phyloP scores from a whole-genome alignment of 169 alveolate genomes.

The Cryptosporidium bovis region DNA sequence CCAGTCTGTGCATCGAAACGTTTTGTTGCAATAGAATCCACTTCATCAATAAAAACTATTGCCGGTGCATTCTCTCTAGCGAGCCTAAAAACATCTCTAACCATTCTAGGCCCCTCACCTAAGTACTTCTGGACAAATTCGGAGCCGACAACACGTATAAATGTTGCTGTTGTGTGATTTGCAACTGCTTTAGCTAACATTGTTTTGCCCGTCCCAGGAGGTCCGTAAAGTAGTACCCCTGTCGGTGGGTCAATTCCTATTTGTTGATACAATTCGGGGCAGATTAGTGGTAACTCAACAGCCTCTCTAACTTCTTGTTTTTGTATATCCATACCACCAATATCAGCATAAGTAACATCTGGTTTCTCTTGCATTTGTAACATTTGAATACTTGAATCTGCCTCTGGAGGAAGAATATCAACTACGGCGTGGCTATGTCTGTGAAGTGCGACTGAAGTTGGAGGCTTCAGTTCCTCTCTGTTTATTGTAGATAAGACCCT shows the following conservation, averaged over 20 bases:
- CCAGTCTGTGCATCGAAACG: slow-evolving; percentile 97
- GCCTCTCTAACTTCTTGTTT: slow-evolving; percentile 99
- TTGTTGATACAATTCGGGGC: slow-evolving; percentile 97
- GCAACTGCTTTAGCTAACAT: slow-evolving; percentile 99
- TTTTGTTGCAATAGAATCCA: slow-evolving; percentile 98
- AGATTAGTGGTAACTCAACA: slow-evolving; percentile 98
- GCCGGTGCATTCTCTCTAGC: slow-evolving; percentile 98
- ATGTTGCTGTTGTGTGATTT: slow-evolving; percentile 96
- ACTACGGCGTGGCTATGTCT: slow-evolving; percentile 98
- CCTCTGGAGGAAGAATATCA: slow-evolving; percentile 98
- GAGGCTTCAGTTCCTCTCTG: slow-evolving; percentile 97
- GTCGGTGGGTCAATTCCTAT: slow-evolving; percentile 99
- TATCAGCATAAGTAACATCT: slow-evolving; percentile 98
- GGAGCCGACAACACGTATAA: slow-evolving; percentile 98
- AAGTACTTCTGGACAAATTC: slow-evolving; percentile 99
- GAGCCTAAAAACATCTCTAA: slow-evolving; percentile 97
- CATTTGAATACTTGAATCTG: slow-evolving; percentile 97
- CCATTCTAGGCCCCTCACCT: slow-evolving; percentile 99
- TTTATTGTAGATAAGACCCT: slow-evolving; percentile 97
- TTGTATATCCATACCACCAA: slow-evolving; percentile 98
- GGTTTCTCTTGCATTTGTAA: slow-evolving; percentile 97
- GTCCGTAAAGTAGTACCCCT: slow-evolving; percentile 98
- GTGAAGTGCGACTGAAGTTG: slow-evolving; percentile 98
- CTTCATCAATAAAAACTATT: slow-evolving; percentile 98
- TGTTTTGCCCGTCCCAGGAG: slow-evolving; percentile 99